Conservation (phyloP, 2,329 filamentous ascomycete genomes). For the Exophiala phaeomuriformis region DNA sequence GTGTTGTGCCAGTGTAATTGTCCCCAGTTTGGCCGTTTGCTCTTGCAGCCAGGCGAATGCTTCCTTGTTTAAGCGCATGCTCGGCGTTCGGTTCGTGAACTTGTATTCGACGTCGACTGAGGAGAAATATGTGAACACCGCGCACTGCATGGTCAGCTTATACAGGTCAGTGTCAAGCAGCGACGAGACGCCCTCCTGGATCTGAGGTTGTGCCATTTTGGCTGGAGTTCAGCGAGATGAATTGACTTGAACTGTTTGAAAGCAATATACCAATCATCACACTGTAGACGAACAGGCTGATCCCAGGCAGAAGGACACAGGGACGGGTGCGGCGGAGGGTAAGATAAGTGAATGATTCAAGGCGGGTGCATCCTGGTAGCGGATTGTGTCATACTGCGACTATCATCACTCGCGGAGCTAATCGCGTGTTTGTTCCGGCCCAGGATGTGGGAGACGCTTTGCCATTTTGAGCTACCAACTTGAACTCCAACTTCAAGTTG, state of each 20-base stretch:
- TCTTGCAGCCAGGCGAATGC: conserved; percentile 79
- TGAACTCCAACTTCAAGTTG: no score
- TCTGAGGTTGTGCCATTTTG: conserved; percentile 15
- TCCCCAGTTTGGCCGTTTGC: conserved; percentile 78
- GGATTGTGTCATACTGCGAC: neutral
- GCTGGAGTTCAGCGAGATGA: neutral
- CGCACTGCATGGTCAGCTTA: conserved; percentile 99
- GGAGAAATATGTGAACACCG: conserved; percentile 85
- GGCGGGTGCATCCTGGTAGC: neutral
- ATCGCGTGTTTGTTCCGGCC: no score
- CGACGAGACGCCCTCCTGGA: conserved; percentile 68
- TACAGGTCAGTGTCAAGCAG: conserved; percentile 82
- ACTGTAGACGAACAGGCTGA: neutral
- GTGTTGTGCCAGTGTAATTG: conserved; percentile 69
- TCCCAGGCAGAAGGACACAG: no score
- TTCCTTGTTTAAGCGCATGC: conserved; percentile 78
- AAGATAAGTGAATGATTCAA: no score
- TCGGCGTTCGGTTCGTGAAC: conserved; percentile 90
- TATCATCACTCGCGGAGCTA: no score
- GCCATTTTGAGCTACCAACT: no score
- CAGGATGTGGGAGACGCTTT: no score
- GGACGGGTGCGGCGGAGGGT: no score
- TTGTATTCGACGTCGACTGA: conserved; percentile 75
- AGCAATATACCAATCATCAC: neutral
- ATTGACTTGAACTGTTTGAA: neutral